A percentile compares a stretch with the other conserved stretches of the same genome.
Evolutionary conservation across 2,329 filamentous ascomycete species (phyloP).

Genomic region (Exophiala bonariae): DNA sequence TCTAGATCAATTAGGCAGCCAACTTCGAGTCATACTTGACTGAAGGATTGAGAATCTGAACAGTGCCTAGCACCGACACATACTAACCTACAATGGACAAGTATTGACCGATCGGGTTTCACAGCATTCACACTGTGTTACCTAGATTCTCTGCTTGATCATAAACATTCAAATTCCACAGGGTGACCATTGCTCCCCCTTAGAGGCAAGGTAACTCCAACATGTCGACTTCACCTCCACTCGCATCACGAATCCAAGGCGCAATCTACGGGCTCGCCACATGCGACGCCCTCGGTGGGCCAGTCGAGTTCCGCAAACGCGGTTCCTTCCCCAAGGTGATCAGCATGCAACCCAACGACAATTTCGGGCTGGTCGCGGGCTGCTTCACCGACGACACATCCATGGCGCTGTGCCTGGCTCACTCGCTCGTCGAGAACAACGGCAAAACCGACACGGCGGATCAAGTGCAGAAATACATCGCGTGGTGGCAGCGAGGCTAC

Average conservation of each 20-base stretch:
- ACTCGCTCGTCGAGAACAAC: conserved; percentile 37
- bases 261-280: conserved; percentile 43
- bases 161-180: too few species aligned
- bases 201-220: too few species aligned
- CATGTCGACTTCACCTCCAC: not conserved
- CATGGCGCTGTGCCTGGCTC: conserved; percentile 44
- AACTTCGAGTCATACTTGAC: too few species aligned
- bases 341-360: conserved; percentile 33
- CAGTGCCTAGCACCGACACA: too few species aligned
- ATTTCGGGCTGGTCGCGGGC: conserved; percentile 39
- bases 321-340: conserved; percentile 38
- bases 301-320: conserved; percentile 40
- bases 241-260: conserved; percentile 31
- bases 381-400: conserved; percentile 47
- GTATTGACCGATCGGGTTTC: too few species aligned
- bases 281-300: conserved; percentile 44
- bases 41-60: too few species aligned
- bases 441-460: conserved; percentile 32
- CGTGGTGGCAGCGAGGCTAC: conserved; percentile 38
- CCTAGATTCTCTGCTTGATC: too few species aligned
- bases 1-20: too few species aligned
- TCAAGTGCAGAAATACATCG: conserved; percentile 36
- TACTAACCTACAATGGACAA: too few species aligned
- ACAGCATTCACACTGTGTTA: too few species aligned
- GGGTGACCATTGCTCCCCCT: too few species aligned